These are phyloP conservation scores for Pezicula radicicola DNA, from an alignment of 2,329 filamentous ascomycete species.

Conservation along the genomic window DNA sequence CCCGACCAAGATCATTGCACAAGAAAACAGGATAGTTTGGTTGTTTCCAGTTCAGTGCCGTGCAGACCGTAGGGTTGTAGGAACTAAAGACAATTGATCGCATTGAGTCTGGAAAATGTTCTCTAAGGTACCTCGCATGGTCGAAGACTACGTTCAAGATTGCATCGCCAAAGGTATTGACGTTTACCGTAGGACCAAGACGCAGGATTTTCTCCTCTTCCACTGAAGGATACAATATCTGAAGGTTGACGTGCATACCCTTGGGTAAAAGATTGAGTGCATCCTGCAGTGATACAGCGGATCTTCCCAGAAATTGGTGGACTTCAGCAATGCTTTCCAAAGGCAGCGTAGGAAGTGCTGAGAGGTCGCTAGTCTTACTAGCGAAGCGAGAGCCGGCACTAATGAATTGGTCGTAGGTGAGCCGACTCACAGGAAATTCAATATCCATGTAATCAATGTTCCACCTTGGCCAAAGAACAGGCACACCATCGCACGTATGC, in stretches of 20 bases:
- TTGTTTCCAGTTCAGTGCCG: slow-evolving; percentile 97
- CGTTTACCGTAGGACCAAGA: slow-evolving; percentile 72
- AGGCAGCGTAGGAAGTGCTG: slow-evolving; percentile 41
- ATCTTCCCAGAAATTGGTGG: slow-evolving; percentile 69
- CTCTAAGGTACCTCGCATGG: slow-evolving; percentile 71
- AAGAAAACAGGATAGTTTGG: slow-evolving; percentile 96
- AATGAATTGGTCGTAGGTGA: slow-evolving; percentile 72
- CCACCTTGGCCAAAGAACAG: slow-evolving; percentile 86
- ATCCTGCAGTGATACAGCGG: slow-evolving; percentile 76
- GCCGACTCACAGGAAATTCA: slow-evolving; percentile 76
- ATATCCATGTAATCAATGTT: slow-evolving; percentile 72
- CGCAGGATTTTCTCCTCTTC: slow-evolving; percentile 69
- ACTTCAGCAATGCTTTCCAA: slow-evolving; percentile 58
- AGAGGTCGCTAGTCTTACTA: slow-evolving; percentile 35
- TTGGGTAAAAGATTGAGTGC: slow-evolving; percentile 73
- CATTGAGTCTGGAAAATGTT: slow-evolving; percentile 67
- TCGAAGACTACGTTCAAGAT: slow-evolving; percentile 87
- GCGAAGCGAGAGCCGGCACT: slow-evolving; percentile 30
- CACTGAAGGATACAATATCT: slow-evolving; percentile 79
- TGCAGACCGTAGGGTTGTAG: slow-evolving; percentile 87
- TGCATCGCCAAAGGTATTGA: slow-evolving; percentile 83
- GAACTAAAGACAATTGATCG: slow-evolving; percentile 92
- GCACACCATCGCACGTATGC: slow-evolving; percentile 81
- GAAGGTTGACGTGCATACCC: slow-evolving; percentile 85
- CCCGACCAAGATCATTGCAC: slow-evolving; percentile 83